Evolutionary conservation across 169 alveolate species (phyloP), one percentile per base, ranked within the genome.

Genomic region (Cystoisospora suis): DNA sequence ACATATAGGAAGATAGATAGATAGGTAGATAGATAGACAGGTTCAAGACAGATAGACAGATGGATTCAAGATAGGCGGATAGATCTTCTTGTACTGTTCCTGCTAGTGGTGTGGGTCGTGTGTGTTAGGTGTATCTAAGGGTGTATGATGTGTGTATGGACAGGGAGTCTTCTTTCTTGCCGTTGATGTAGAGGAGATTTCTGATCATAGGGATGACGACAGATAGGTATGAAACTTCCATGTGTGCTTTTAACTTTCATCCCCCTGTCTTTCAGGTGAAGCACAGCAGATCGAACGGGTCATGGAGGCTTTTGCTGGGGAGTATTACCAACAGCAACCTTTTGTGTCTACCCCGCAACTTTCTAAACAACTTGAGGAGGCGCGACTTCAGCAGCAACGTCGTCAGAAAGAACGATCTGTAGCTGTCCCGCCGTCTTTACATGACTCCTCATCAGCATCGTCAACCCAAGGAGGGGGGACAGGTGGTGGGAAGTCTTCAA

Each of bases 251-350:
- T n/a, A n/a, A n/a, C 20, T 2, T n/a, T 65, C 42, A 34, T 1
- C 42, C 23, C 32, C 1, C 45, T 20, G 38, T 34, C 38, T 4
- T 36, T 34, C 29, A 72, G 83, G 92, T 0, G 99, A 97, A 91
- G 95, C 99, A 7, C 99, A 97, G 79, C 96, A 96, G 87, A 97
- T 97, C 56, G 99, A 97, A 87, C 91, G 99, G 86, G 95, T 97
- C 81, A 94, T 97, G 90, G 98, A 97, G 89, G 95, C 94, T 29
- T 97, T 95, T 88, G 94, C 98, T 45, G 91, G 90, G 65, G 97
- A 95, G 75, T 96, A 94, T 89, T 97, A 94, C 91, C 93, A 83
- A 87, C 92, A 88, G 46, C 92, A 88, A 81, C 92, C 92, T 15
- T 38, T 88, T 32, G 92, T 75, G n/a, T 75, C 40, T 4, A 45